Evolutionary conservation across 768 basidiomycete species (phyloP).

Genomic region (Boletus barrowsii): DNA sequence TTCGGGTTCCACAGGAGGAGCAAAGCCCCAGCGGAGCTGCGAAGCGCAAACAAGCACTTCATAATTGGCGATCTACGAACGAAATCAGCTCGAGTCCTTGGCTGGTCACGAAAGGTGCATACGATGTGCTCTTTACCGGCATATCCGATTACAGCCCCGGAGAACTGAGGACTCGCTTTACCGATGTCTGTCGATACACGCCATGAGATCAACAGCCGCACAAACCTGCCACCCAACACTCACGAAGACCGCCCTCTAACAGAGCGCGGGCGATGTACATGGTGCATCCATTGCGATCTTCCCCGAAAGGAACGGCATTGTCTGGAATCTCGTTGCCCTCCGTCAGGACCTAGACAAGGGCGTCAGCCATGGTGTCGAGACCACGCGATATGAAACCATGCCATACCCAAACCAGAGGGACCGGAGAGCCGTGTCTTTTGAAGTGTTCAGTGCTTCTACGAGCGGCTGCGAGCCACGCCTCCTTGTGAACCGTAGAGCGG

Average conservation of each 20-base stretch:
- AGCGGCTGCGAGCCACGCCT: conserved; percentile 29
- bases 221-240: not conserved
- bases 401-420: conserved; percentile 34
- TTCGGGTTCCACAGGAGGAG: conserved; percentile 7
- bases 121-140: conserved; percentile 35
- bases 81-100: not conserved
- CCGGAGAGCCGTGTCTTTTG: conserved; percentile 24
- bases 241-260: conserved; percentile 30
- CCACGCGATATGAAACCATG: not conserved
- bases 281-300: conserved; percentile 28
- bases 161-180: conserved; percentile 30
- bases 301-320: conserved; percentile 33
- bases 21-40: conserved; percentile 32
- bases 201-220: not conserved
- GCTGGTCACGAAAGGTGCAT: not conserved
- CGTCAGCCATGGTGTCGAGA: not conserved
- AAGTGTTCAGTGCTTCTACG: conserved; percentile 30
- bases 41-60: conserved; percentile 37
- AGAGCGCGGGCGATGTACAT: conserved; percentile 32
- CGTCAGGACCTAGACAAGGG: conserved; percentile 21
- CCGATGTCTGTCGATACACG: conserved; percentile 29
- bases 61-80: conserved; percentile 27
- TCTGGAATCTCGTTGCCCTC: conserved; percentile 33
- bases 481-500: conserved; percentile 20
- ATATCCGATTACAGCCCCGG: conserved; percentile 32